Conservation (phyloP, 768 basidiomycete genomes). For the Mycena rosella region DNA sequence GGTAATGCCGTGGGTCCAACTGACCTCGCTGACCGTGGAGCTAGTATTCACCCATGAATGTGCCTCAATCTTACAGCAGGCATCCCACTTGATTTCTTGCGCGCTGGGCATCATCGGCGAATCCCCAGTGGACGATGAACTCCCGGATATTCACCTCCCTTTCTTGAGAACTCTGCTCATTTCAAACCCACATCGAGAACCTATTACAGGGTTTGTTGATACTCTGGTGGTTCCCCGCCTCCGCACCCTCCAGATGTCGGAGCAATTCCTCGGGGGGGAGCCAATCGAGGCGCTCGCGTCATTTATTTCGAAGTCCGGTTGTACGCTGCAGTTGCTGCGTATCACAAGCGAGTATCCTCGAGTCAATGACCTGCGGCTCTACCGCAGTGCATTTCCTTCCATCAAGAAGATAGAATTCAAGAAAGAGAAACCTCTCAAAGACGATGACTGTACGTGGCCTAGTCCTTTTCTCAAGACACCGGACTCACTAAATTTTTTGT, state of each 20-base stretch:
- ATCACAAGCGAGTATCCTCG: constrained; percentile 8
- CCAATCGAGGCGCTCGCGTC: constrained; percentile 15
- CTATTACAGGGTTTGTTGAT: constrained; percentile 7
- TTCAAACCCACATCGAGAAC: constrained; percentile 18
- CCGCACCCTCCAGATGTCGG: constrained; percentile 3
- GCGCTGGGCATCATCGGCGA: constrained; percentile 7
- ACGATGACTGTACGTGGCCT: constrained; percentile 16
- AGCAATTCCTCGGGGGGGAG: constrained; percentile 7
- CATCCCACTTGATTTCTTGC: constrained; percentile 12
- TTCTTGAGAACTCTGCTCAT: constrained; percentile 14
- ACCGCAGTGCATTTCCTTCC: constrained; percentile 16
- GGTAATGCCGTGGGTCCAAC: constrained; percentile 17
- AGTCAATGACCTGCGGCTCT: constrained; percentile 4
- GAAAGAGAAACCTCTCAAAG: constrained; percentile 15
- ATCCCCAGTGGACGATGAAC: constrained; percentile 3
- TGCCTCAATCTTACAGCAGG: constrained; percentile 5
- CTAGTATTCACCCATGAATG: constrained; percentile 7
- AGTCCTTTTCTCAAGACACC: constrained; percentile 14
- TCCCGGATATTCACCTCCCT: constrained; percentile 18
- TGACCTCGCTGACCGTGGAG: constrained; percentile 15
- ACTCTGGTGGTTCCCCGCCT: constrained; percentile 12
- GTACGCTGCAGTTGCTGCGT: constrained; percentile 15
- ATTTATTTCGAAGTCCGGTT: constrained; percentile 17
- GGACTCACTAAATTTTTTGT: constrained; percentile 15
- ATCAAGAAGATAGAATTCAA: constrained; percentile 17